These are phyloP conservation scores for Candida xyloterini DNA, from an alignment of 805 yeast genomes.

Conservation along the genomic window DNA sequence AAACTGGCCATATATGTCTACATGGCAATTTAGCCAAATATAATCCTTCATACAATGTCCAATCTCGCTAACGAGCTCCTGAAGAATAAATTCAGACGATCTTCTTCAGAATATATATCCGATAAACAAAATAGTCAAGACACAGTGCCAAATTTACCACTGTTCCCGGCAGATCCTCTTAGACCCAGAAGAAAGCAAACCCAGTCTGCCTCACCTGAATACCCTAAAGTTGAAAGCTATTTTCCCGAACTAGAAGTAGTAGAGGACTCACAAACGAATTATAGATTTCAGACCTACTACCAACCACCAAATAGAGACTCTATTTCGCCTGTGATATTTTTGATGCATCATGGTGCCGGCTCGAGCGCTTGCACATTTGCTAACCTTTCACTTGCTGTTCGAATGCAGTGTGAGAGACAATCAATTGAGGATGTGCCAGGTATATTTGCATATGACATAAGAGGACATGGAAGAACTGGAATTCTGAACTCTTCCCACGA, in stretches of 20 bases:
- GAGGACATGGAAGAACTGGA: constrained; percentile 76
- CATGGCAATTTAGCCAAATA: background rate
- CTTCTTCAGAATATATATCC: background rate
- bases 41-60: background rate
- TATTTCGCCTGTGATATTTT: constrained; percentile 51
- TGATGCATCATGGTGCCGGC: constrained; percentile 95
- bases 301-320: constrained; percentile 40
- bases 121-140: background rate
- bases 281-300: constrained; percentile 54
- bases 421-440: constrained; percentile 48
- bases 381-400: constrained; percentile 43
- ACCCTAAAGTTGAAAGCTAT: constrained; percentile 36
- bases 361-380: constrained; percentile 82
- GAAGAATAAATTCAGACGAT: background rate
- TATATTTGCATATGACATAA: constrained; percentile 66
- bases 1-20: background rate
- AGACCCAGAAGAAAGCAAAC: background rate
- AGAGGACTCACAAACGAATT: constrained; percentile 22
- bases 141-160: background rate
- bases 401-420: constrained; percentile 30
- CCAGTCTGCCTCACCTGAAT: background rate
- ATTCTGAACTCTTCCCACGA: constrained; percentile 17
- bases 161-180: background rate
- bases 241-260: constrained; percentile 29
- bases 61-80: background rate